phyloP scores from a whole-genome alignment of 208 protist species.

The Borovskyia barvae region DNA sequence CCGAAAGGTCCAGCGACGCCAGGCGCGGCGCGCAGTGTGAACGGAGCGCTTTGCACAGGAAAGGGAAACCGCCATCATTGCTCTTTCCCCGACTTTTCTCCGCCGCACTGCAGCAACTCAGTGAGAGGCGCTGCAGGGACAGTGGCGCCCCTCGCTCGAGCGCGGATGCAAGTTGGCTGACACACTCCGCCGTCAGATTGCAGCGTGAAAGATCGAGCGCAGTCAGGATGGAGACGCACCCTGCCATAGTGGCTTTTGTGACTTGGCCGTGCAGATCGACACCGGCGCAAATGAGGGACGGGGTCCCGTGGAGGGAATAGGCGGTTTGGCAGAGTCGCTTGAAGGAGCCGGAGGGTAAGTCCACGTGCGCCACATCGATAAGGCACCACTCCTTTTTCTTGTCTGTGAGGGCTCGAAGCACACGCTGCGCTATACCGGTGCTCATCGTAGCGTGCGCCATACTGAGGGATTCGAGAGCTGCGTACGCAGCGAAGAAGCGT shows the following conservation, averaged over 20 bases:
- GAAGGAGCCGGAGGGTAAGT: constrained; percentile 10
- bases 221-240: constrained; percentile 23
- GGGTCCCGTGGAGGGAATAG: no score
- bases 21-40: constrained; percentile 43
- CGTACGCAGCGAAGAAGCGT: constrained; percentile 28
- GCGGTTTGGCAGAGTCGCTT: constrained; percentile 27
- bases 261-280: constrained; percentile 26
- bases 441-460: constrained; percentile 25
- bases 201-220: constrained; percentile 38
- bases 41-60: constrained; percentile 65
- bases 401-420: constrained; percentile 36
- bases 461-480: constrained; percentile 22
- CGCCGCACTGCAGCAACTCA: constrained; percentile 42
- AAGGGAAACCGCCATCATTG: constrained; percentile 36
- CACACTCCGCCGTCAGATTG: constrained; percentile 33
- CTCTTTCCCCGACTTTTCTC: constrained; percentile 22
- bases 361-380: constrained; percentile 24
- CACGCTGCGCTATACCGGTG: constrained; percentile 20
- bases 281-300: constrained; percentile 20
- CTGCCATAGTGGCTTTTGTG: constrained; percentile 21
- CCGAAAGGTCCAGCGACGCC: constrained; percentile 46
- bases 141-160: constrained; percentile 39
- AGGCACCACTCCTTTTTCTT: constrained; percentile 22
- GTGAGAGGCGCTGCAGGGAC: constrained; percentile 36
- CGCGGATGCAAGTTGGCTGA: constrained; percentile 40